phyloP scores from a whole-genome alignment of 1,139 yeast genomes.

The Taphrina betulina region DNA sequence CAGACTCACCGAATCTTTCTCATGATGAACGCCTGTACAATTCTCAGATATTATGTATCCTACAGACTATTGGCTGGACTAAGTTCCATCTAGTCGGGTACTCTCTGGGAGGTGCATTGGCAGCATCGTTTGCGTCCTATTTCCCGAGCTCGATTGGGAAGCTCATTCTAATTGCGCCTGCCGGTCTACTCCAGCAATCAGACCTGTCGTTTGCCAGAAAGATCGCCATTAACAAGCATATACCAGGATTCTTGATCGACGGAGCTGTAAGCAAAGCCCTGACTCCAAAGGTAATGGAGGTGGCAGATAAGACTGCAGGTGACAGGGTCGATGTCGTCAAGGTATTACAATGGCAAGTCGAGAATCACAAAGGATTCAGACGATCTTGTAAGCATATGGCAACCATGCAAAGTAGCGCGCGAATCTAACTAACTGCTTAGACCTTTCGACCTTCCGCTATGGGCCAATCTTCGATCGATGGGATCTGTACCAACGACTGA shows the following conservation, averaged over 20 bases:
- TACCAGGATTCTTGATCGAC: slow-evolving; percentile 16
- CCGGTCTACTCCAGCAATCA: slow-evolving; percentile 16
- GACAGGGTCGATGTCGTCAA: slow-evolving; percentile 8
- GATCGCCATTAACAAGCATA: slow-evolving; percentile 2
- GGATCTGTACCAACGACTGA: slow-evolving; percentile 5
- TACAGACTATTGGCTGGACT: slow-evolving; percentile 23
- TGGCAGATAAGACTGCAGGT: slow-evolving; percentile 4
- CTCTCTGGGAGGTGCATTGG: slow-evolving; percentile 28
- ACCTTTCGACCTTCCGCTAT: slow-evolving; percentile 20
- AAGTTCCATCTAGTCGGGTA: slow-evolving; percentile 17
- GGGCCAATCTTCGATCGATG: slow-evolving; percentile 25
- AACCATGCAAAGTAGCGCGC: too few species aligned
- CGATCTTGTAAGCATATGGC: slow-evolving; percentile 16
- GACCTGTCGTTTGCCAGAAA: slow-evolving; percentile 2
- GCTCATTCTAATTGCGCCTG: slow-evolving; percentile 30
- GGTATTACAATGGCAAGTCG: slow-evolving; percentile 11
- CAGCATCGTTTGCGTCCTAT: slow-evolving; percentile 23
- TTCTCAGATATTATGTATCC: slow-evolving; percentile 18
- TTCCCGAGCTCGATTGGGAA: slow-evolving; percentile 10
- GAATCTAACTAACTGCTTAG: too few species aligned
- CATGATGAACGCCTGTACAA: slow-evolving; percentile 17
- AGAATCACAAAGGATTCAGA: slow-evolving; percentile 22
- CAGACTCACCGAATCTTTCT: slow-evolving; percentile 25
- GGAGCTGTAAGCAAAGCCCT: background rate
- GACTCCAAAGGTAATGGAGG: slow-evolving; percentile 18